A percentile compares a stretch with the other conserved stretches of the same genome.
phyloP scores from a whole-genome alignment of 805 yeast genomes.

The Cephaloascus fragrans region DNA sequence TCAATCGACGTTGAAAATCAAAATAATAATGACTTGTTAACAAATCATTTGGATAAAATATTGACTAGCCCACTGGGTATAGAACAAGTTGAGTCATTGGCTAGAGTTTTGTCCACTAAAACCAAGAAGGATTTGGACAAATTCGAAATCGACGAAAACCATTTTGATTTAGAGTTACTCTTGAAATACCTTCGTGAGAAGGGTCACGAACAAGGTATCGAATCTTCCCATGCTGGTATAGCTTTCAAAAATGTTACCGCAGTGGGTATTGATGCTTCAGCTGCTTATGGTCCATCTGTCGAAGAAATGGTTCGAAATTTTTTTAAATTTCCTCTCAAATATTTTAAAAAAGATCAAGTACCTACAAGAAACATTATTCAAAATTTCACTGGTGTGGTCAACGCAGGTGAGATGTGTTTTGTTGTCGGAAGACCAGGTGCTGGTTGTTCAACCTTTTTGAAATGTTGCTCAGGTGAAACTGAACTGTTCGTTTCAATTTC shows the following conservation, averaged over 20 bases:
- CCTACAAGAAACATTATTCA: constrained; percentile 26
- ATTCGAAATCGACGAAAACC: constrained; percentile 33
- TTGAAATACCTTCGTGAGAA: constrained; percentile 20
- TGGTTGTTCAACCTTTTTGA: constrained; percentile 50
- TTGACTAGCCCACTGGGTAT: neutral
- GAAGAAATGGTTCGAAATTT: constrained; percentile 28
- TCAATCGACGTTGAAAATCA: neutral
- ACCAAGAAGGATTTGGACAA: constrained; percentile 33
- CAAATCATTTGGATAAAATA: neutral
- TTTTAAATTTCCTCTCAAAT: constrained; percentile 15
- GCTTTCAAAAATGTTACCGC: constrained; percentile 34
- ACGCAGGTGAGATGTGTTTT: constrained; percentile 43
- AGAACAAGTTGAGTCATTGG: constrained; percentile 32
- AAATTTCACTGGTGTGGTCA: constrained; percentile 30
- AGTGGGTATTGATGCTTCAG: constrained; percentile 42
- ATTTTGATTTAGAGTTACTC: constrained; percentile 30
- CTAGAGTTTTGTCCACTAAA: constrained; percentile 39
- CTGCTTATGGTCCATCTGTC: constrained; percentile 40
- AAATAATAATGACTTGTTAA: neutral
- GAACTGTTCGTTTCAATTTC: constrained; percentile 20
- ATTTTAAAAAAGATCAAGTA: constrained; percentile 18
- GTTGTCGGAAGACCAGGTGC: constrained; percentile 54
- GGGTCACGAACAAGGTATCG: constrained; percentile 25
- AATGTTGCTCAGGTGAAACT: constrained; percentile 32
- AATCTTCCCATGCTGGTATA: constrained; percentile 40